A percentile compares a stretch with the other conserved stretches of the same genome.
These are phyloP conservation scores for Candida morakotiae DNA, from an alignment of 805 yeast species.

Conservation along the genomic window DNA sequence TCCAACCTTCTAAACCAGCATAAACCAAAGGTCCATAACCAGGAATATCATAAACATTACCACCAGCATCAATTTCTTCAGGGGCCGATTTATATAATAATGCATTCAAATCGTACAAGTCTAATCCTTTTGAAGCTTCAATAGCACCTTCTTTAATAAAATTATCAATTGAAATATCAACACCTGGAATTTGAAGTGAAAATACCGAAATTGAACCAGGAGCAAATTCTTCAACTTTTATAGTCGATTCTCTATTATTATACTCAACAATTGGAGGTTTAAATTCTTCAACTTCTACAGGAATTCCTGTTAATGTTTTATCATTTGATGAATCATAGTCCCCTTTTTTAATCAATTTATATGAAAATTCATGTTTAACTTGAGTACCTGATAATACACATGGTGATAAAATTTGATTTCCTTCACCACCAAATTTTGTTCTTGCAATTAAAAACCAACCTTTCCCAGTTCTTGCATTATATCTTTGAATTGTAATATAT, in stretches of 20 bases:
- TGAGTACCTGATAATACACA: constrained; percentile 56
- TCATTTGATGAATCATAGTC: constrained; percentile 38
- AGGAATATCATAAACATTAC: constrained; percentile 75
- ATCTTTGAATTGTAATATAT: constrained; percentile 84
- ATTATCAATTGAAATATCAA: constrained; percentile 60
- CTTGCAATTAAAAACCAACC: constrained; percentile 90
- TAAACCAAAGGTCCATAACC: constrained; percentile 68
- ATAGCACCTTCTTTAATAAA: constrained; percentile 73
- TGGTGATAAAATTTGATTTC: constrained; percentile 54
- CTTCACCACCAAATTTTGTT: constrained; percentile 59
- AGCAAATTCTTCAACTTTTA: constrained; percentile 67
- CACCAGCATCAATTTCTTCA: constrained; percentile 81
- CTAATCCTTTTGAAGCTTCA: constrained; percentile 60
- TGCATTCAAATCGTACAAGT: constrained; percentile 68
- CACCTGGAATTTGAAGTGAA: constrained; percentile 63
- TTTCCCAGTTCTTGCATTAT: constrained; percentile 75
- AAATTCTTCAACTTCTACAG: constrained; percentile 56
- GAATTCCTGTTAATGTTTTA: constrained; percentile 54
- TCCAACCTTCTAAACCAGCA: constrained; percentile 95
- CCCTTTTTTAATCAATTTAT: constrained; percentile 51
- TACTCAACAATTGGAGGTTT: constrained; percentile 45
- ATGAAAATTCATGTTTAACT: constrained; percentile 55
- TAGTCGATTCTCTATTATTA: constrained; percentile 46
- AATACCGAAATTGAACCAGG: constrained; percentile 90
- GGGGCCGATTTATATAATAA: constrained; percentile 74